Conservation (phyloP, 2,329 filamentous ascomycete species). For the Pseudogymnoascus sp. region DNA sequence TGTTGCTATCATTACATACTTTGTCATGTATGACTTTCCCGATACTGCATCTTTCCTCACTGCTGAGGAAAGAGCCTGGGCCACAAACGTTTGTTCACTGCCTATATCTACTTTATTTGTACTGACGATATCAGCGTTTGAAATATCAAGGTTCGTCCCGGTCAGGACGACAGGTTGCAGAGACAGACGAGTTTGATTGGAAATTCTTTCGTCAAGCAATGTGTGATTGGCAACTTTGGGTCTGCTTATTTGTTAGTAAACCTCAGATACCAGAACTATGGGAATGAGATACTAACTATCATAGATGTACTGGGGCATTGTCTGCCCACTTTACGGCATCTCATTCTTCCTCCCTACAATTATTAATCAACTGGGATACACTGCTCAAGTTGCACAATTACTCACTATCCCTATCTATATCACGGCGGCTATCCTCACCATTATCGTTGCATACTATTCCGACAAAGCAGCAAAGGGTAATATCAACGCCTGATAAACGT, state of each 20-base stretch:
- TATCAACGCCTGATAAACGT: neutral
- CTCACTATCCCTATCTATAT: constrained; percentile 50
- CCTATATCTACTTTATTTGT: neutral
- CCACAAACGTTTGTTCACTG: neutral
- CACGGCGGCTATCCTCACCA: constrained; percentile 52
- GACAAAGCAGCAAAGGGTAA: constrained; percentile 43
- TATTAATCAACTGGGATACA: constrained; percentile 41
- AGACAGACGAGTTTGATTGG: constrained; percentile 27
- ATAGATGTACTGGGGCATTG: constrained; percentile 54
- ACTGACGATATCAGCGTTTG: constrained; percentile 17
- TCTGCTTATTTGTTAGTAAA: constrained; percentile 18
- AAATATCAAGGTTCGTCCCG: constrained; percentile 18
- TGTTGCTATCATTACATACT: constrained; percentile 32
- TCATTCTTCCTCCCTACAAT: constrained; percentile 38
- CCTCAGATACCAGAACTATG: neutral
- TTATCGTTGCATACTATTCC: constrained; percentile 47
- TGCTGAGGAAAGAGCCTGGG: constrained; percentile 29
- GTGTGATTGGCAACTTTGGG: constrained; percentile 40
- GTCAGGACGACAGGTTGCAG: constrained; percentile 18
- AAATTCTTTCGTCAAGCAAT: constrained; percentile 35
- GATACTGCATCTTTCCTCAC: constrained; percentile 36
- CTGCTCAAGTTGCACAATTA: constrained; percentile 33
- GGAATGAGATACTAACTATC: neutral
- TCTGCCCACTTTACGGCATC: constrained; percentile 37
- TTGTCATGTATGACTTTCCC: constrained; percentile 42